Evolutionary conservation across 23 red algal genomes (phyloP).

Genomic region (Gracilaria domingensis): DNA sequence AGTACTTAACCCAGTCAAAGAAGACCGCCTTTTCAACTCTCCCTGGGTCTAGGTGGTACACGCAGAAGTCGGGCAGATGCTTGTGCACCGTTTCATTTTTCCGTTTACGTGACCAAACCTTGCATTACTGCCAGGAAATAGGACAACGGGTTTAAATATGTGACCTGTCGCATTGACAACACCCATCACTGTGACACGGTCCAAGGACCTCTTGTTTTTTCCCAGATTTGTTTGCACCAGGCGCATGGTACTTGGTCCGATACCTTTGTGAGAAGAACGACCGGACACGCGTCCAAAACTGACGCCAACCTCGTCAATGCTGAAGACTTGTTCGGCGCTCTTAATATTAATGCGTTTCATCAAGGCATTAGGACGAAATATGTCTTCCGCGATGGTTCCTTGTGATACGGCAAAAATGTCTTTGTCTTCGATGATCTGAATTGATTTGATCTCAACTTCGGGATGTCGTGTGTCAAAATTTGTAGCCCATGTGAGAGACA

Average conservation of each 20-base stretch:
- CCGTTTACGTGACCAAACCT: neutral
- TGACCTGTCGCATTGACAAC: slow-evolving; percentile 25
- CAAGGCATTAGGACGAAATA: neutral
- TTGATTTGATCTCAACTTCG: neutral
- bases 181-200: slow-evolving; percentile 22
- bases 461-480: neutral
- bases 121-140: slow-evolving; percentile 28
- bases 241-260: neutral
- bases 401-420: neutral
- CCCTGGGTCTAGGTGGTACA: slow-evolving; percentile 7
- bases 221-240: neutral
- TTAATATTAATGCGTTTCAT: neutral
- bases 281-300: neutral
- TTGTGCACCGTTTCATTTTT: neutral
- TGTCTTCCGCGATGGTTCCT: neutral
- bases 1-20: slow-evolving; percentile 3
- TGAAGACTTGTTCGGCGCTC: neutral
- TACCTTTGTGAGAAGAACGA: neutral
- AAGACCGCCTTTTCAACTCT: slow-evolving; percentile 6
- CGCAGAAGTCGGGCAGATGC: neutral
- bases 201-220: neutral
- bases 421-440: neutral
- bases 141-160: slow-evolving; percentile 27
- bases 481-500: neutral
- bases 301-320: neutral